Conservation (phyloP, 768 basidiomycete genomes). For the Pholiota molesta region DNA sequence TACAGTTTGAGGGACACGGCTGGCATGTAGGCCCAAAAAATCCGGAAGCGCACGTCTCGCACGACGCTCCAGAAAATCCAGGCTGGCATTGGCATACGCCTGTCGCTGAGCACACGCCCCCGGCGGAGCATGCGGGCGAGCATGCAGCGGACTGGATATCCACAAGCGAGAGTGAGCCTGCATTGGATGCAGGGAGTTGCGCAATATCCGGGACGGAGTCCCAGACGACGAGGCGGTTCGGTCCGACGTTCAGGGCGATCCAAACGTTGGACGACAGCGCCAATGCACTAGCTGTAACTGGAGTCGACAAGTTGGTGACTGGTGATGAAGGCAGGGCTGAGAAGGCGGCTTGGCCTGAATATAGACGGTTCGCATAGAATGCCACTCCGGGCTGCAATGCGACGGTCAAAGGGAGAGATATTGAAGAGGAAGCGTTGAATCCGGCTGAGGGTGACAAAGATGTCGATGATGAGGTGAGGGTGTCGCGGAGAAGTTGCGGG, state of each 20-base stretch:
- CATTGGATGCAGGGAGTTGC: conserved; percentile 58
- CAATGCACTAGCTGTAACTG: conserved; percentile 60
- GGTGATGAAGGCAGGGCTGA: conserved; percentile 56
- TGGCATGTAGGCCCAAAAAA: conserved; percentile 75
- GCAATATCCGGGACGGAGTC: conserved; percentile 74
- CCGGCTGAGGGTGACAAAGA: conserved; percentile 62
- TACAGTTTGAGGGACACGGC: conserved; percentile 66
- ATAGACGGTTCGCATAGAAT: conserved; percentile 62
- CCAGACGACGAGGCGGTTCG: conserved; percentile 76
- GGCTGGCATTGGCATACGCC: conserved; percentile 71
- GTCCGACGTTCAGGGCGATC: conserved; percentile 61
- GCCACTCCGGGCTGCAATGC: conserved; percentile 69
- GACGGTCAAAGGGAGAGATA: conserved; percentile 65
- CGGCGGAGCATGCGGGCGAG: conserved; percentile 67
- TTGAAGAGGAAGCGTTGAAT: conserved; percentile 58
- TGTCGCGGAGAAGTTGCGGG: conserved; percentile 69
- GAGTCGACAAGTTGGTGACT: conserved; percentile 48
- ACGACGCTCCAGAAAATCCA: conserved; percentile 75
- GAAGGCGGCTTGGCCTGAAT: conserved; percentile 67
- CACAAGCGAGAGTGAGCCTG: conserved; percentile 57
- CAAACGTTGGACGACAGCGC: conserved; percentile 69
- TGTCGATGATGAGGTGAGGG: conserved; percentile 66
- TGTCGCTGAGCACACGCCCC: conserved; percentile 59
- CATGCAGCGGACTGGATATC: conserved; percentile 77
- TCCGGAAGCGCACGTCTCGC: conserved; percentile 70